Conservation (phyloP, 2,329 filamentous ascomycete genomes). For the Dactylellina parvicollis region DNA sequence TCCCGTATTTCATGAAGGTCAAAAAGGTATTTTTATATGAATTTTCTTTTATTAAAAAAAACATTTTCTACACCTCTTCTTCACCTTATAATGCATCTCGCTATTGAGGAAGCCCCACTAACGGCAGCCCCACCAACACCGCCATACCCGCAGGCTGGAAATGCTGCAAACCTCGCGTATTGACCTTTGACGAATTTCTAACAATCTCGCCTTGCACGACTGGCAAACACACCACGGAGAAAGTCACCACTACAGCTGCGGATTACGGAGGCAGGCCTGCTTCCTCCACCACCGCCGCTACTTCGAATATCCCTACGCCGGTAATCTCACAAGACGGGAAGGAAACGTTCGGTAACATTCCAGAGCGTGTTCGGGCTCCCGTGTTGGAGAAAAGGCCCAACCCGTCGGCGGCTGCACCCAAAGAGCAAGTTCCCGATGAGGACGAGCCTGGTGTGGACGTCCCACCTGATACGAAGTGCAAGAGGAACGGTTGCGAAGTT, state of each 20-base stretch:
- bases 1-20: conserved; percentile 95
- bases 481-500: conserved; percentile 77
- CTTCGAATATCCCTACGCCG: conserved; percentile 53
- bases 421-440: conserved; percentile 77
- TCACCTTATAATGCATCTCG: conserved; percentile 12
- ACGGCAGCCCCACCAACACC: conserved; percentile 29
- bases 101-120: conserved; percentile 34
- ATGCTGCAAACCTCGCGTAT: conserved; percentile 92
- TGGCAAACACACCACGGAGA: conserved; percentile 89
- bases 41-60: neutral
- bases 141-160: conserved; percentile 78
- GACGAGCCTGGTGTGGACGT: conserved; percentile 82
- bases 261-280: conserved; percentile 64
- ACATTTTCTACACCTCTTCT: too few relatives aligned
- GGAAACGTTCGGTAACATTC: conserved; percentile 63
- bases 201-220: conserved; percentile 89
- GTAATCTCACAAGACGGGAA: conserved; percentile 63
- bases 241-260: conserved; percentile 73
- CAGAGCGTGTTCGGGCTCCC: conserved; percentile 56
- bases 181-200: conserved; percentile 99
- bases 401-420: conserved; percentile 68
- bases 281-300: conserved; percentile 62
- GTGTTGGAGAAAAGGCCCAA: conserved; percentile 60
- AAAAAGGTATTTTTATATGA: conserved; percentile 77
- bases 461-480: conserved; percentile 77